Evolutionary conservation across 2,329 filamentous ascomycete species (phyloP).

Genomic region (Graphilbum sp.): DNA sequence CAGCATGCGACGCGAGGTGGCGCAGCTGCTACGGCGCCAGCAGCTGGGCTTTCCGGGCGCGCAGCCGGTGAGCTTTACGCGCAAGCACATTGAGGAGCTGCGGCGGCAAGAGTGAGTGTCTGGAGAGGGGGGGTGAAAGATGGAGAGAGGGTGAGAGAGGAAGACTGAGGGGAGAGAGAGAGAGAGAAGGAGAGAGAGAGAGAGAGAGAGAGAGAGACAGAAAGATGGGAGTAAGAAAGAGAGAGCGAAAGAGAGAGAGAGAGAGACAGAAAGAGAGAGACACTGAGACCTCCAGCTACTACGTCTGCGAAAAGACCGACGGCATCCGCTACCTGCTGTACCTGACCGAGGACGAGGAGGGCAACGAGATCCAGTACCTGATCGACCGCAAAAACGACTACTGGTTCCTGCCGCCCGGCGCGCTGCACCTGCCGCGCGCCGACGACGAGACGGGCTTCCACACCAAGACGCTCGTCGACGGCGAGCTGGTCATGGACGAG

Average conservation of each 20-base stretch:
- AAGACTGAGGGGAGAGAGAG: neutral
- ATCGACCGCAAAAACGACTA: conserved; percentile 98
- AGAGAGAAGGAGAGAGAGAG: neutral
- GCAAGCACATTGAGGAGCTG: conserved; percentile 69
- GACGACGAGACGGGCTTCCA: conserved; percentile 49
- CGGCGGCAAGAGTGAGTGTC: conserved; percentile 51
- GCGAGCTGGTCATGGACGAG: conserved; percentile 82
- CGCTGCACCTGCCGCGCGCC: conserved; percentile 65
- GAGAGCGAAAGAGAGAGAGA: neutral
- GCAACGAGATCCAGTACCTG: conserved; percentile 63
- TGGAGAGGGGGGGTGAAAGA: neutral
- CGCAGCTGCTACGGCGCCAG: conserved; percentile 53
- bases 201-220: neutral
- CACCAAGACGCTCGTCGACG: conserved; percentile 69
- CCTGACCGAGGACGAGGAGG: conserved; percentile 49
- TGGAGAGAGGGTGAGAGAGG: neutral
- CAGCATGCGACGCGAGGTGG: conserved; percentile 52
- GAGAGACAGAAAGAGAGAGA: neutral
- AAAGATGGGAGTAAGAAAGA: neutral
- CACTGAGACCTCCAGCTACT: conserved; percentile 48
- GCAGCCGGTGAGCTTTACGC: conserved; percentile 84
- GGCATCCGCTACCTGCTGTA: conserved; percentile 93
- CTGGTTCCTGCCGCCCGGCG: conserved; percentile 57
- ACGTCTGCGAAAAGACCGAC: conserved; percentile 96
- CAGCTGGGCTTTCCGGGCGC: conserved; percentile 67